Conservation (phyloP, 164 flowering plant species). For the Buxus sempervirens region DNA sequence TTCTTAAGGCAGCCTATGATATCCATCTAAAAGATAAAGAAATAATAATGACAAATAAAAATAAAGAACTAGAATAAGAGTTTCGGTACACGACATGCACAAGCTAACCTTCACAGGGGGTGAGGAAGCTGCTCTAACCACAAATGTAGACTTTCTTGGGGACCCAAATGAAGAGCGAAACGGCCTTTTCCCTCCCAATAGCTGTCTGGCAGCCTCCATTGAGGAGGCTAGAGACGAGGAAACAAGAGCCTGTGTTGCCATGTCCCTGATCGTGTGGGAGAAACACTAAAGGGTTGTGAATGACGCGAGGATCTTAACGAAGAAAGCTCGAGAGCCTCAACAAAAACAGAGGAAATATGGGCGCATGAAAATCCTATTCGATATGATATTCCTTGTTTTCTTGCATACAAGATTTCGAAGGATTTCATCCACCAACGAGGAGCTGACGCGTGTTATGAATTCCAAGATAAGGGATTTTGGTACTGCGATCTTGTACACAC, state of each 20-base stretch:
- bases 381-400: conserved; percentile 11
- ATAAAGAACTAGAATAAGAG: not conserved
- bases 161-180: conserved; percentile 26
- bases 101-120: conserved; percentile 77
- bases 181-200: conserved; percentile 43
- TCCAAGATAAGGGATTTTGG: too few species aligned
- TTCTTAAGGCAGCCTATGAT: too few species aligned
- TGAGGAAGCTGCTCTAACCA: conserved; percentile 72
- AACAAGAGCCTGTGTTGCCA: conserved; percentile 77
- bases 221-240: conserved; percentile 77
- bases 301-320: not conserved
- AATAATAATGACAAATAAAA: too few species aligned
- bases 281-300: too few species aligned
- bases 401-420: conserved; percentile 6
- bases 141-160: conserved; percentile 49
- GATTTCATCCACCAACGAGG: conserved; percentile 10
- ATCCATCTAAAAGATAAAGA: too few species aligned
- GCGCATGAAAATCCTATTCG: conserved; percentile 9
- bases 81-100: too few species aligned
- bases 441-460: conserved; percentile 11
- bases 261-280: too few species aligned
- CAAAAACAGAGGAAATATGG: not conserved
- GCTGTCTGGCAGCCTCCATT: conserved; percentile 58
- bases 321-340: not conserved
- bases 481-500: too few species aligned